Evolutionary conservation across 2,329 filamentous ascomycete genomes (phyloP), one percentile per base, ranked within the genome.

Genomic region (Cordyceps fumosorosea): DNA sequence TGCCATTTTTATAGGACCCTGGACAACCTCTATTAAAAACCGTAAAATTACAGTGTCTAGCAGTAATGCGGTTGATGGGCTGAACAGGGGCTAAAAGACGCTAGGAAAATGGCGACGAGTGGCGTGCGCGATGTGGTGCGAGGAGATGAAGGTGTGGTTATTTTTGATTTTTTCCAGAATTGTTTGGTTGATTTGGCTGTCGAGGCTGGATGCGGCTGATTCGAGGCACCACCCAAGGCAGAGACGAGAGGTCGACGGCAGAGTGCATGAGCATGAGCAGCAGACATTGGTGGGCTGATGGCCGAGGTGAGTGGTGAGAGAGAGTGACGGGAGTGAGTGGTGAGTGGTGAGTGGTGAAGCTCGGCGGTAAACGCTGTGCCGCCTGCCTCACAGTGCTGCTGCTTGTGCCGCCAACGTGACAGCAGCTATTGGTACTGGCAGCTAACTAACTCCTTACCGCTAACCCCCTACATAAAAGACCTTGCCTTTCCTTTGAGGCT

Each of bases 71-170:
- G 42, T 40, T 16, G 42, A 24, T 37, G 55, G 45, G 22, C n/a
- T 16, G 40, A 51, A 32, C 42, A 50, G 24, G 45, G 47, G 56
- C 32, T 16, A 22, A 32, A 44, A 18, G 56, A 34, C 57, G 40
- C 57, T 60, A 60, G 50, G 50, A 24, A 20, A 47, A 54, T 24
- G 37, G 57, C 24, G 57, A 52, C 24, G 34, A 50, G 50, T 58
- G 56, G 45, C 22, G 47, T 24, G 32, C 20, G 44, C 48, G 34
- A 60, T 60, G 57, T 45, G 57, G 57, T 53, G 48, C 50, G 29
- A 60, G 37, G 34, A 54, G n/a, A 37, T 14, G 40, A 54, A 52
- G 20, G 44, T 7, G 42, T 18, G 14, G 16, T 20, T 20, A 44
- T 34, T 32, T 18, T 55, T 40, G 24, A 32, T 56, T 44, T 56